Evolutionary conservation across 2,329 filamentous ascomycete species (phyloP).

Genomic region (Claviceps lovelessii): DNA sequence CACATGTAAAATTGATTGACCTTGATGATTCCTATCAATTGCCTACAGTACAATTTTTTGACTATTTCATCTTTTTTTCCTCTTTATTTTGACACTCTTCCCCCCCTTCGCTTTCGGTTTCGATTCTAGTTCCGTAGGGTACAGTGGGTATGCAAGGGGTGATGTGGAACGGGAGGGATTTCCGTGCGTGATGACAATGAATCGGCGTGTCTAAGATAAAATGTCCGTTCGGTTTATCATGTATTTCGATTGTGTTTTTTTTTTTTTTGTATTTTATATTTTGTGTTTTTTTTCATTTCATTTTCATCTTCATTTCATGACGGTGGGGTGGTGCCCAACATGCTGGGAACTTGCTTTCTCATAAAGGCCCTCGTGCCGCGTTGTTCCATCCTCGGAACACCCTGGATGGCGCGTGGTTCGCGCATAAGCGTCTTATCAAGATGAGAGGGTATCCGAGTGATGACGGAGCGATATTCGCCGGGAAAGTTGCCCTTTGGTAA

Average conservation of each 20-base stretch:
- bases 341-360: conserved; percentile 41
- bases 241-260: background rate
- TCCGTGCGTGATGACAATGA: background rate
- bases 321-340: conserved; percentile 29
- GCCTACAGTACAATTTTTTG: conserved; percentile 1
- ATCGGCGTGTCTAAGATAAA: background rate
- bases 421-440: conserved; percentile 81
- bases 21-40: background rate
- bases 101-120: too few species aligned
- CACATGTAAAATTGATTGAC: background rate
- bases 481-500: conserved; percentile 47
- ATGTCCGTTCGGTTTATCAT: too few species aligned
- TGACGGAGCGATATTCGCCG: conserved; percentile 45
- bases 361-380: conserved; percentile 34
- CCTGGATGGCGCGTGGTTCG: conserved; percentile 79
- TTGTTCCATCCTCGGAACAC: conserved; percentile 53
- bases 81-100: background rate
- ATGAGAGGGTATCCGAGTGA: conserved; percentile 60
- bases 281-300: too few species aligned
- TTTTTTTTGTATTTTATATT: too few species aligned
- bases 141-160: background rate
- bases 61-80: background rate
- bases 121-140: too few species aligned
- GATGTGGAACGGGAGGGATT: too few species aligned
- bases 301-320: conserved; percentile 10